Base-by-base conservation (phyloP, 1,284 basidiomycete species). In the Irpex sp. region DNA sequence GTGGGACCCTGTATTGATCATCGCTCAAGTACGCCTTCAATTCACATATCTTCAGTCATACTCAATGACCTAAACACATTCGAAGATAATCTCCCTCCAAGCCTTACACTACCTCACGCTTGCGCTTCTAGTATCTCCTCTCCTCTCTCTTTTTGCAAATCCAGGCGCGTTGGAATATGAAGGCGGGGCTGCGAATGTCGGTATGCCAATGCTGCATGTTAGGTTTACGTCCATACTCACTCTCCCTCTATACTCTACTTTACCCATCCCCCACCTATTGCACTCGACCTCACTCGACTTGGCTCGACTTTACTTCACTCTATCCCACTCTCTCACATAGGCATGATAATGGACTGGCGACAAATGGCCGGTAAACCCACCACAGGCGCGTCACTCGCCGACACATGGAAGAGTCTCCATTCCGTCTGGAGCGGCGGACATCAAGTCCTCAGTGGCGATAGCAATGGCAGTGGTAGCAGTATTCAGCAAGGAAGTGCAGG, bases 301-400 rank as follows among this genome's bases (percentile, higher is more conserved):
- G 31, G 4, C 31, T 31, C 5, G 31, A 17, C 31, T 36, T 48
- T 31, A 31, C n/a, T 57, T 15, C 36, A 4, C 17, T 15, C 19
- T 9, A 63, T 37, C 51, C 59, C 37, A 37, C 44, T 62, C 48
- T 48, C 56, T 48, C 57, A 9, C 51, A 34, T 61, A 91, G 89
- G 89, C 7, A 93, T 96, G 91, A 81, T 98, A 36, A 93, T 99
- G 86, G 96, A 99, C 77, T 99, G 97, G 97, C 84, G 94, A 57
- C 93, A 98, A 75, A 89, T 99, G 84, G 92, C 93, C 0, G 92
- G 93, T 6, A 78, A 85, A 62, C 86, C 91, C 2, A 94, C 93
- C 15, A 77, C 84, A 62, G 82, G 85, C 49, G 87, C 85, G 17
- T 85, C 85, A 60, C 78, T 83, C 44, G 92, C 88, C 86, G 79